Evolutionary conservation across 192 early-diverging fungal species (phyloP), one percentile per base, ranked within the genome.

Genomic region (Podochytrium sp.): DNA sequence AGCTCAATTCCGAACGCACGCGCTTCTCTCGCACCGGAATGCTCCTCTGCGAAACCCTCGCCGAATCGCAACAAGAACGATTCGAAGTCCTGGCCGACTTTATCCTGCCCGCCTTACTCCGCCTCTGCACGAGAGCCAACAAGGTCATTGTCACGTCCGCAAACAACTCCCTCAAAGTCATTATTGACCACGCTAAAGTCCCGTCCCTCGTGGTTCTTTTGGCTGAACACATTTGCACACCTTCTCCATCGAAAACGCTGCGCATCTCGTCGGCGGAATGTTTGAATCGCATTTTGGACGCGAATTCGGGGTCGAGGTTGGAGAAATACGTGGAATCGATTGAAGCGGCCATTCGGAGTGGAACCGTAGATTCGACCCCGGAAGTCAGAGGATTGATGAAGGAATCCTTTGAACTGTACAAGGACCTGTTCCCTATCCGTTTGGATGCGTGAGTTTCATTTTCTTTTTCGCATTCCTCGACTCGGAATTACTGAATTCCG

Each of bases 1-100:
- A 94, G 93, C 73, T 92, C 33, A 42, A 80, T 32, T 90, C 89
- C 27, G 93, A 95, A 47, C 81, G 93, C 53, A 92, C 92, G n/a
- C 78, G 90, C 1, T 81, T 95, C 3, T 90, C 91, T 16, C 87
- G 88, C 41, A 82, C 92, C n/a, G 92, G 86, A 25, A 79, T 86
- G 53, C 79, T 79, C 56, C 78, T 93, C 30, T 71, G 92, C 25
- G 89, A 91, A 70, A 83, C 84, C 41, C 65, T 94, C 53, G 81
- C 90, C n/a, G 81, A 80, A 42, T 53, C 74, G 20, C 83, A 92
- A 75, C 83, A 88, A 43, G 82, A 83, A 35, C 83, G 87, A 30
- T 92, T 92, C 76, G 84, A 88, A 39, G 60, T 77, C 4, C 71
- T 91, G 4, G 61, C 79, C 20, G 93, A 95, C 33, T 43, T 85